Conservation (phyloP, 2,329 filamentous ascomycete species). For the Stagonosporopsis chrysanthemi region DNA sequence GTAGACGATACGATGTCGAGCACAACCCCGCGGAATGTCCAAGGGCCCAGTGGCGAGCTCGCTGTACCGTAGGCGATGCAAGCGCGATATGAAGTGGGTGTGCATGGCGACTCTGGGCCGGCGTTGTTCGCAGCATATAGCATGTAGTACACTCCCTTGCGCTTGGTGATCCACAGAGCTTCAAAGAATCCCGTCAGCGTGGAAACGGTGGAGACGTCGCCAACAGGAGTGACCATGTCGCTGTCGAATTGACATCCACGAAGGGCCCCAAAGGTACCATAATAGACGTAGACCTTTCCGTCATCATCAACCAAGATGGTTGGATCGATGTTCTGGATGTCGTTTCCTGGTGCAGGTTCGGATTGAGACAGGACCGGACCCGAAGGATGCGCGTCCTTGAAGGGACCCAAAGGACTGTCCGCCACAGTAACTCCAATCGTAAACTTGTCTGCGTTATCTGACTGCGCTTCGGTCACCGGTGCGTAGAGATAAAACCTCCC, state of each 20-base stretch:
- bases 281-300: slow-evolving; percentile 50
- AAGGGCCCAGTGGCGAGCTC: slow-evolving; percentile 46
- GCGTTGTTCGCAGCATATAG: slow-evolving; percentile 53
- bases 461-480: slow-evolving; percentile 41
- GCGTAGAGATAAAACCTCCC: slow-evolving; percentile 47
- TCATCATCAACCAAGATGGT: slow-evolving; percentile 51
- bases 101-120: slow-evolving; percentile 48
- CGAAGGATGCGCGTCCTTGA: slow-evolving; percentile 44
- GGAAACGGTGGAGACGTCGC: slow-evolving; percentile 29
- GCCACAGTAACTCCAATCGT: slow-evolving; percentile 52
- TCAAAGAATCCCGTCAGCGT: slow-evolving; percentile 50
- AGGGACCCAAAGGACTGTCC: slow-evolving; percentile 47
- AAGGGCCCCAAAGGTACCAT: slow-evolving; percentile 50
- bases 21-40: slow-evolving; percentile 48
- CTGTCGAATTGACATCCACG: slow-evolving; percentile 45
- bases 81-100: slow-evolving; percentile 51
- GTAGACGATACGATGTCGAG: slow-evolving; percentile 50
- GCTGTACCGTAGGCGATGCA: slow-evolving; percentile 51
- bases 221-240: slow-evolving; percentile 50
- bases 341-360: background rate
- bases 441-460: slow-evolving; percentile 44
- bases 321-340: slow-evolving; percentile 54
- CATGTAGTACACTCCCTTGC: slow-evolving; percentile 50
- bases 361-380: background rate
- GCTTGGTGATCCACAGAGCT: slow-evolving; percentile 52